Percentiles rank a stretch among this genome's conserved stretches.
phyloP scores from a whole-genome alignment of 2,329 filamentous ascomycete species.

The Phaeosphaeriaceae sp. region DNA sequence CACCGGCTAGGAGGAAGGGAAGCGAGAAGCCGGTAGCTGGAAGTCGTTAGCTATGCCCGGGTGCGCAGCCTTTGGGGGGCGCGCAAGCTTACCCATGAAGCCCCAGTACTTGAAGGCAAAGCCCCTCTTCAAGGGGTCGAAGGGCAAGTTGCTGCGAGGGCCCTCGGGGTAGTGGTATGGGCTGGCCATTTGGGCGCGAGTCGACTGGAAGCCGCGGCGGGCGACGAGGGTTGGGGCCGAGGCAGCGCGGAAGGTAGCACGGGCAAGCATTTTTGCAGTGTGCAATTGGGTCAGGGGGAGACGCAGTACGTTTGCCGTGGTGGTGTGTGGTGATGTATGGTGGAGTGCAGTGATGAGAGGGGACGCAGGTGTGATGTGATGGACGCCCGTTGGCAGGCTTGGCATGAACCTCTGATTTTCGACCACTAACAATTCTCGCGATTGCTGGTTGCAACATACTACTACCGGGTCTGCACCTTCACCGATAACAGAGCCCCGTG shows the following conservation, averaged over 20 bases:
- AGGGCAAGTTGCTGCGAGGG: conserved; percentile 91
- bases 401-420: too few species aligned
- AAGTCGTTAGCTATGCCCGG: conserved; percentile 46
- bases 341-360: conserved; percentile 24
- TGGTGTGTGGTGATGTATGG: too few species aligned
- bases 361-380: conserved; percentile 3
- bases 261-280: conserved; percentile 78
- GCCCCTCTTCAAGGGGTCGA: conserved; percentile 90
- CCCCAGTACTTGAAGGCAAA: conserved; percentile 85
- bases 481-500: background rate
- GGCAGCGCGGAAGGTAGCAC: conserved; percentile 67
- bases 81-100: conserved; percentile 70
- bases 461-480: background rate
- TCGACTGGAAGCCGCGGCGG: conserved; percentile 94
- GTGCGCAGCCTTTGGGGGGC: conserved; percentile 7
- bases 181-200: conserved; percentile 82
- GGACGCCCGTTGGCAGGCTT: too few species aligned
- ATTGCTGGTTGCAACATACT: background rate
- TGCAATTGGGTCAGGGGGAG: conserved; percentile 31
- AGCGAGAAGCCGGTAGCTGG: conserved; percentile 65
- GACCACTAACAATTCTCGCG: too few species aligned
- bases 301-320: conserved; percentile 38
- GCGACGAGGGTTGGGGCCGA: conserved; percentile 71
- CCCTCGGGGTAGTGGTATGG: conserved; percentile 99
- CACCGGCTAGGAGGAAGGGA: conserved; percentile 71